phyloP scores from a whole-genome alignment of 176 grass and related monocot genomes.

The Aegilops speltoides region DNA sequence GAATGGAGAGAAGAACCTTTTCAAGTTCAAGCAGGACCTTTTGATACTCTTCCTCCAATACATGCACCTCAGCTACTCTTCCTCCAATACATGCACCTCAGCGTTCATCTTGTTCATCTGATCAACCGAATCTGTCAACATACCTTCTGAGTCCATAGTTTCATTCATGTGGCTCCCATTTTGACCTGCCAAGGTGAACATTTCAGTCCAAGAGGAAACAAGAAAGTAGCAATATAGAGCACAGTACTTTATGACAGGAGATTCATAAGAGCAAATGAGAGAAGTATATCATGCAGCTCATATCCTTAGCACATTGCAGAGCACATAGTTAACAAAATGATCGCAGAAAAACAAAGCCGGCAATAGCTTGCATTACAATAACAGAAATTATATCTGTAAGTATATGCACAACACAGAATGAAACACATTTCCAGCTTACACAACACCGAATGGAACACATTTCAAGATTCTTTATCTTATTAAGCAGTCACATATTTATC shows the following conservation, averaged over 20 bases:
- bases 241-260: background rate
- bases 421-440: background rate
- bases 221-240: background rate
- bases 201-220: slow-evolving; percentile 20
- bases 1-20: slow-evolving; percentile 30
- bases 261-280: background rate
- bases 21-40: slow-evolving; percentile 47
- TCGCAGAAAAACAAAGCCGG: background rate
- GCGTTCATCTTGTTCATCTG: slow-evolving; percentile 33
- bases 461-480: background rate
- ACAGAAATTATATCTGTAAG: background rate
- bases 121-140: slow-evolving; percentile 38
- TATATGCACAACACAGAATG: background rate
- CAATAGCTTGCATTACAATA: background rate
- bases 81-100: slow-evolving; percentile 54
- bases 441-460: background rate
- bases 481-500: slow-evolving; percentile 4
- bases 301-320: background rate
- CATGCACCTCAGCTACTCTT: slow-evolving; percentile 56
- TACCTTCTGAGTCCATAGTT: slow-evolving; percentile 37
- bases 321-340: background rate
- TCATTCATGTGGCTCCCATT: background rate
- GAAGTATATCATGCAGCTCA: background rate
- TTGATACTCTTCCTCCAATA: slow-evolving; percentile 60
- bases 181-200: slow-evolving; percentile 36